Evolutionary conservation across 2,329 filamentous ascomycete genomes (phyloP), one percentile per base, ranked within the genome.

Genomic region (Fusarium pseudograminearum): DNA sequence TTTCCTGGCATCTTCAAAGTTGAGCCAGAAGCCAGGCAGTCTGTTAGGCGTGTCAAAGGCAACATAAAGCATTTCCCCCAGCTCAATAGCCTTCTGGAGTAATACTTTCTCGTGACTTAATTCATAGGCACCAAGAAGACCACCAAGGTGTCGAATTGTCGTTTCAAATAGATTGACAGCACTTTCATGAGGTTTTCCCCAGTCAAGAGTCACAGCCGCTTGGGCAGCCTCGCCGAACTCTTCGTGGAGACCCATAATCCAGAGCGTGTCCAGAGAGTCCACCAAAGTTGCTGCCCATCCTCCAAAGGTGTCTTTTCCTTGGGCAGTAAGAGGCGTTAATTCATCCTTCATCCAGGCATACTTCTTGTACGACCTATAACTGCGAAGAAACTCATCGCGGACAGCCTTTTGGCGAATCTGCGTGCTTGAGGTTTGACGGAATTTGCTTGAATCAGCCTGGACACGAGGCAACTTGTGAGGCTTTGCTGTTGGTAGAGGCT

Each of bases 251-350:
- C 79, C 87, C 87, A 90, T 89, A 44, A 91, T 90, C 82, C 85
- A 87, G 4, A 91, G 82, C 1, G 88, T 89, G 63, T 90, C 88
- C 38, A 91, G 78, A 1, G 84, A 80, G 73, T 91, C 89, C 26
- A 91, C 85, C 42, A 90, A 76, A 0, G 88, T 89, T 12, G 87
- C 88, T 2, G 83, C 87, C 83, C 86, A 89, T 30, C 84, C 84
- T 9, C 85, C 85, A 74, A 87, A 87, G 2, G 78, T 78, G 54
- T 86, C 82, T 64, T 81, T 85, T 20, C 76, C 80, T 7, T 76
- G 73, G 30, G 82, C 85, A n/a, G 81, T 80, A 5, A 88, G 76
- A 10, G 86, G 86, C 50, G 76, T 75, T 12, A 88, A 74, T 75
- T 88, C 86, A 63, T 89, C 86, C 31, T 80, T 80, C 67, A 84